These are phyloP conservation scores for Alliaria petiolata DNA, from an alignment of 345 rosid genomes.

Conservation along the genomic window DNA sequence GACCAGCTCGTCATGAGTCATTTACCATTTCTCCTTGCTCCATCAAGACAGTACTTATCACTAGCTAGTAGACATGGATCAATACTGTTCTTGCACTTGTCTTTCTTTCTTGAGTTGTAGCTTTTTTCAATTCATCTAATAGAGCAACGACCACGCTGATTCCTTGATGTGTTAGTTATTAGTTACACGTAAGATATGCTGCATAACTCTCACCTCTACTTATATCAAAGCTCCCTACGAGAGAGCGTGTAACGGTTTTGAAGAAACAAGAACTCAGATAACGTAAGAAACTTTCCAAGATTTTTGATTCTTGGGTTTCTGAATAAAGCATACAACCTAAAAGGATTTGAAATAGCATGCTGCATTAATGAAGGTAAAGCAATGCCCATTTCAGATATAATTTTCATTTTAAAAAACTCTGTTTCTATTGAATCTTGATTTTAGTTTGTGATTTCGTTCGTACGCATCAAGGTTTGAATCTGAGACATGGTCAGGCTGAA, in stretches of 20 bases:
- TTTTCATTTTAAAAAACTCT: background rate
- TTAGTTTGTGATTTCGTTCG: conserved; percentile 1
- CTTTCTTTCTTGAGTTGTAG: too few relatives aligned
- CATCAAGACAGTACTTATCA: too few relatives aligned
- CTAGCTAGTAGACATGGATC: too few relatives aligned
- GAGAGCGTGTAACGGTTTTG: conserved; percentile 49
- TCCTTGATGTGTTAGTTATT: too few relatives aligned
- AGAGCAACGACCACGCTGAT: too few relatives aligned
- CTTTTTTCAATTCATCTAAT: background rate
- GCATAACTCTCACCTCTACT: conserved; percentile 68
- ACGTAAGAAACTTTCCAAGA: conserved; percentile 37
- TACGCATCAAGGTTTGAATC: conserved; percentile 41
- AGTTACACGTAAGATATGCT: background rate
- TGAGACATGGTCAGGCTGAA: conserved; percentile 42
- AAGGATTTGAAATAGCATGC: conserved; percentile 56
- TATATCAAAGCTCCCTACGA: conserved; percentile 67
- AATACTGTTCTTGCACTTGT: too few relatives aligned
- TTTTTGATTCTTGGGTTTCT: too few relatives aligned
- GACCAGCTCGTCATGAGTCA: too few relatives aligned
- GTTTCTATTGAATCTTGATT: background rate
- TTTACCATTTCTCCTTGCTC: too few relatives aligned
- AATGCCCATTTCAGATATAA: background rate
- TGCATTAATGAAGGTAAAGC: conserved; percentile 35
- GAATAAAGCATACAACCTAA: background rate
- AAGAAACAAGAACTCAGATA: conserved; percentile 63